Conservation (phyloP, 768 basidiomycete species). For the Cytidiella melzeri region DNA sequence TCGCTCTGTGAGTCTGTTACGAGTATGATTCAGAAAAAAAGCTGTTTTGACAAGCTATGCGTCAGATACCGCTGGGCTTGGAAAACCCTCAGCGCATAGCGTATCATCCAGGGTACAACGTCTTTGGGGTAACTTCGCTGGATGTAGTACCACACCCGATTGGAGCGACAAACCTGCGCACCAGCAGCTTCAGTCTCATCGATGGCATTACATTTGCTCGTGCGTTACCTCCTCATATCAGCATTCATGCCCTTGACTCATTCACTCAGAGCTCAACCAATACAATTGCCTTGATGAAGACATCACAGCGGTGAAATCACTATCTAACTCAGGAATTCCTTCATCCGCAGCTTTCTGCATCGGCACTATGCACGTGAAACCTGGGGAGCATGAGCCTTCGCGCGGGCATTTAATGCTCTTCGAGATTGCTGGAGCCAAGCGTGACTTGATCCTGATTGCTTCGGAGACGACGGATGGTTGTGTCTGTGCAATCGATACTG, state of each 20-base stretch:
- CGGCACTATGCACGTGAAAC: slow-evolving; percentile 31
- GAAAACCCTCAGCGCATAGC: slow-evolving; percentile 67
- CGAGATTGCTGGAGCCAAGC: slow-evolving; percentile 25
- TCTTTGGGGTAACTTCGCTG: slow-evolving; percentile 62
- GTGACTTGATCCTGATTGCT: slow-evolving; percentile 28
- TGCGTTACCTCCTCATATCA: no score
- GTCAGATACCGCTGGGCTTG: slow-evolving; percentile 63
- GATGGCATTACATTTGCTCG: slow-evolving; percentile 59
- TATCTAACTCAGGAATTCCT: slow-evolving; percentile 7
- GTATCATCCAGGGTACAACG: slow-evolving; percentile 45
- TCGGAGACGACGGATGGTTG: slow-evolving; percentile 52
- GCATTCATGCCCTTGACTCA: no score
- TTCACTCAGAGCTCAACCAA: no score
- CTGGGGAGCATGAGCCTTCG: slow-evolving; percentile 28
- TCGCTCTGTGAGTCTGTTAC: slow-evolving; percentile 47
- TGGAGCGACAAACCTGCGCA: slow-evolving; percentile 40
- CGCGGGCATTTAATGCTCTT: slow-evolving; percentile 61
- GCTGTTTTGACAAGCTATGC: slow-evolving; percentile 4
- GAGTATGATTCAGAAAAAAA: neutral
- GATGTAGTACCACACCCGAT: slow-evolving; percentile 48
- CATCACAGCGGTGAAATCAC: slow-evolving; percentile 45
- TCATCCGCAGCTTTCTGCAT: slow-evolving; percentile 27
- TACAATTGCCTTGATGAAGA: slow-evolving; percentile 50
- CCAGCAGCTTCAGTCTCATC: slow-evolving; percentile 58
- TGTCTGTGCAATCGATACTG: slow-evolving; percentile 55